These are phyloP conservation scores for Pontederia crassipes DNA, from an alignment of 176 grass and related monocot genomes.

Conservation along the genomic window DNA sequence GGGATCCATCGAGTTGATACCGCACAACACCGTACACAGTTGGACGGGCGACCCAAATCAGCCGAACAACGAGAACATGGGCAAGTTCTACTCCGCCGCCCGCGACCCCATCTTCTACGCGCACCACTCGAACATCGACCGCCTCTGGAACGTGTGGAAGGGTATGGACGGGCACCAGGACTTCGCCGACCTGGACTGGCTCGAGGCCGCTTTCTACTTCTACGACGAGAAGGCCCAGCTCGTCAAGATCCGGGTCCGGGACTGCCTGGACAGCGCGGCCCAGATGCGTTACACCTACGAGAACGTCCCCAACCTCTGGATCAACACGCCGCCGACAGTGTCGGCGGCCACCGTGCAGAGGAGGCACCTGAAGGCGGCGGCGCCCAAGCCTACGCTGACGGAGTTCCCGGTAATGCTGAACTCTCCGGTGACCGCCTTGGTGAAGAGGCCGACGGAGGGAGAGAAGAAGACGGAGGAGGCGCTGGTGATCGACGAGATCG, in stretches of 20 bases:
- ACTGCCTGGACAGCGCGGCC: conserved; percentile 10
- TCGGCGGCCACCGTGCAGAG: neutral
- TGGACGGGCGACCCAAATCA: conserved; percentile 28
- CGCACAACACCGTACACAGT: conserved; percentile 24
- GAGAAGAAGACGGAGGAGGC: conserved; percentile 26
- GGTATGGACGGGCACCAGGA: conserved; percentile 9
- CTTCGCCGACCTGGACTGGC: conserved; percentile 35
- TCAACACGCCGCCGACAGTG: conserved; percentile 7
- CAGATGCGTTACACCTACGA: conserved; percentile 26
- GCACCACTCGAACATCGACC: conserved; percentile 48
- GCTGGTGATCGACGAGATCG: conserved; percentile 25
- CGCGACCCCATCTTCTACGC: conserved; percentile 46
- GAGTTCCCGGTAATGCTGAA: conserved; percentile 25
- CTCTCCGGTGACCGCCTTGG: conserved; percentile 10
- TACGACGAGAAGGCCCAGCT: conserved; percentile 49
- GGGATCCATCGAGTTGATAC: conserved; percentile 19
- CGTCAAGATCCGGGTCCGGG: conserved; percentile 28
- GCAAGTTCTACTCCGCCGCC: conserved; percentile 36
- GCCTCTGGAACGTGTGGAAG: conserved; percentile 34
- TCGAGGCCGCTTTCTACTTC: conserved; percentile 41
- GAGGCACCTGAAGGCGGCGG: neutral
- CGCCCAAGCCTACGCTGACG: neutral
- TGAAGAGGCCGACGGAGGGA: conserved; percentile 28
- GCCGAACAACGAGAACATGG: conserved; percentile 35
- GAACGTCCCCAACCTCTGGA: conserved; percentile 25